Base-by-base conservation (phyloP, 2,329 filamentous ascomycete species). In the Dissoconium aciculare region DNA sequence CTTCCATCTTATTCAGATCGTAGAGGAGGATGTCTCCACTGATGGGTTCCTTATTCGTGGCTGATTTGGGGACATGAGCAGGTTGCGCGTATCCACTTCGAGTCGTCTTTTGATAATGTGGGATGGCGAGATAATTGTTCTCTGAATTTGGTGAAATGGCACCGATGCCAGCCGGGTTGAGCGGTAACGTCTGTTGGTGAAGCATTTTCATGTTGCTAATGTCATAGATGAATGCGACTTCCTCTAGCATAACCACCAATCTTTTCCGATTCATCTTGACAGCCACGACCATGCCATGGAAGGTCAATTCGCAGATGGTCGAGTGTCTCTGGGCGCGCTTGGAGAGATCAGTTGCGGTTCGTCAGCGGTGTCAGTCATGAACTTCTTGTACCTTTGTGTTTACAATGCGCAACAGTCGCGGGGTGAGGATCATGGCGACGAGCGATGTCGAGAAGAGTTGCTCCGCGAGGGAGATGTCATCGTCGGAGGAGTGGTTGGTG, bases 391-490 rank as follows among this genome's bases (percentile, higher is more conserved):
- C 82, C 71, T 93, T 95, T 19, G 89, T 98, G 56, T 98, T 98
- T 50, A 92, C 85, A 50, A 98, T 95, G 44, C 92, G 82, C 32
- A 98, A 66, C 36, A 92, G 79, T 33, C 89, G 71, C 4, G 89
- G 89, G 12, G 89, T 94, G 25, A 93, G 66, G 40, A 94, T 85
- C 32, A 95, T 68, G 31, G 89, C 89, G 34, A 98, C 87, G 19
- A 98, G 71, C 2, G 89, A 95, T 17, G 89, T 95, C 17, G 87
- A 94, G 59, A 98, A 98, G 42, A 98, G 74, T 85, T 95, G 95
- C 63, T 98, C 89, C 49, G 95, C 78, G 42, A 94, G 84, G 27
- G 84, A 80, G 32, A 98, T 87, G 56, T 95, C 92, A 33, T 53
- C 48, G 52, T 95, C 84, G 53, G 87, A 81, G 50, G 82, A 89